phyloP scores from a whole-genome alignment of 371 early-diverging fungal genomes.

The Apophysomyces variabilis region DNA sequence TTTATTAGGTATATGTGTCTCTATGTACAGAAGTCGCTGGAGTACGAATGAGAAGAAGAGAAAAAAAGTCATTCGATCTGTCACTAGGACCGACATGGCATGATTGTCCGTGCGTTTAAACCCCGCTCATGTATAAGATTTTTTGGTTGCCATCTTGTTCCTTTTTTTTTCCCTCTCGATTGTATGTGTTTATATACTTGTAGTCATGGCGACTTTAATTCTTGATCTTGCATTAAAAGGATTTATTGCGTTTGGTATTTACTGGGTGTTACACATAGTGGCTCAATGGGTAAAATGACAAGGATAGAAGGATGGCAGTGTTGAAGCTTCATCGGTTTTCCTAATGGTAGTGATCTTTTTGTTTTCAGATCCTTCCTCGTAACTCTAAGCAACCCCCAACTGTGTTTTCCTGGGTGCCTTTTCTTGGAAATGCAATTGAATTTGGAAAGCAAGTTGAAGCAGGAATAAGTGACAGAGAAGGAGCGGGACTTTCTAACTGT shows the following conservation, averaged over 20 bases:
- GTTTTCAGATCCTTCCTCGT: too few relatives aligned
- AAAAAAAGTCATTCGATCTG: not conserved
- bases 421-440: not conserved
- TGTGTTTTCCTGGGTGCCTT: not conserved
- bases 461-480: too few relatives aligned
- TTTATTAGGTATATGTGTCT: conserved; percentile 87
- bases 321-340: not conserved
- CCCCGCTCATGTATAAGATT: too few relatives aligned
- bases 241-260: not conserved
- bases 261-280: not conserved
- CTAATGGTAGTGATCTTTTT: not conserved
- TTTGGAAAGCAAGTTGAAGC: not conserved
- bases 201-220: not conserved
- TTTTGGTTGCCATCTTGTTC: conserved; percentile 4
- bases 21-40: conserved; percentile 74
- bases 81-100: not conserved
- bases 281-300: not conserved
- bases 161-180: conserved; percentile 1
- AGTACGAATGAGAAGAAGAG: conserved; percentile 42
- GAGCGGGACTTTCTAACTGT: not conserved
- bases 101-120: not conserved
- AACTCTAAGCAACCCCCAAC: too few relatives aligned
- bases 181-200: not conserved
- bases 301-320: not conserved
- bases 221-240: not conserved